phyloP scores from a whole-genome alignment of 352 stramenopile genomes.

The Phytophthora citrophthora region DNA sequence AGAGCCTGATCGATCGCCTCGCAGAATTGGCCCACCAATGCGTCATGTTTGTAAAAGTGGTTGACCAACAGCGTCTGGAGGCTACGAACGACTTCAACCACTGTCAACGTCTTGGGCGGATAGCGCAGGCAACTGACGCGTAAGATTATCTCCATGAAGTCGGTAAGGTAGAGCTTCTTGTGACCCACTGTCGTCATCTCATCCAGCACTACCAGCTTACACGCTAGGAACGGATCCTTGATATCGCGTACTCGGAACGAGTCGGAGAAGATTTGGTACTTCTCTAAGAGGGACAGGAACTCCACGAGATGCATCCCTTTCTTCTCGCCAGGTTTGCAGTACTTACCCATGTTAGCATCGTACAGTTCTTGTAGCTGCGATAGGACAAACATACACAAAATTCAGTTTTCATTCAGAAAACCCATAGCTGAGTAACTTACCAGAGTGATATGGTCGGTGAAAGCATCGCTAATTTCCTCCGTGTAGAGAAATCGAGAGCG shows the following conservation, averaged over 20 bases:
- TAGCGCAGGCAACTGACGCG: slow-evolving; percentile 69
- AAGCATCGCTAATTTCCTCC: slow-evolving; percentile 76
- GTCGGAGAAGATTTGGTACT: slow-evolving; percentile 73
- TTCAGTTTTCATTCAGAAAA: background rate
- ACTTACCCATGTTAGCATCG: slow-evolving; percentile 74
- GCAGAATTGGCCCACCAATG: slow-evolving; percentile 61
- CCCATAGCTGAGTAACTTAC: slow-evolving; percentile 31
- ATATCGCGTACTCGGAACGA: slow-evolving; percentile 67
- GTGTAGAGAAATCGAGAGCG: slow-evolving; percentile 75
- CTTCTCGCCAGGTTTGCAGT: slow-evolving; percentile 76
- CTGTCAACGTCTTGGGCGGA: slow-evolving; percentile 40
- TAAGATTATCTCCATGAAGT: slow-evolving; percentile 82
- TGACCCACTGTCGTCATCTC: slow-evolving; percentile 75
- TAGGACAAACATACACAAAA: background rate
- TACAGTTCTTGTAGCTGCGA: slow-evolving; percentile 76
- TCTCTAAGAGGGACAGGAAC: slow-evolving; percentile 66
- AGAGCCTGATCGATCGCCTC: slow-evolving; percentile 63
- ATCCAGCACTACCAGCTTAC: slow-evolving; percentile 76
- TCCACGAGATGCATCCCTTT: slow-evolving; percentile 81
- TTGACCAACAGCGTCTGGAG: slow-evolving; percentile 67
- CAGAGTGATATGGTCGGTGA: slow-evolving; percentile 75
- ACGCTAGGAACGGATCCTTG: slow-evolving; percentile 74
- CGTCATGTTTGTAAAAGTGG: slow-evolving; percentile 77
- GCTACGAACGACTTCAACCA: slow-evolving; percentile 55
- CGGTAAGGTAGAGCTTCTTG: slow-evolving; percentile 78